A percentile compares a stretch with the other conserved stretches of the same genome.
These are phyloP conservation scores for Anthracocystis setariae DNA, from an alignment of 1,284 basidiomycete species.

Conservation along the genomic window DNA sequence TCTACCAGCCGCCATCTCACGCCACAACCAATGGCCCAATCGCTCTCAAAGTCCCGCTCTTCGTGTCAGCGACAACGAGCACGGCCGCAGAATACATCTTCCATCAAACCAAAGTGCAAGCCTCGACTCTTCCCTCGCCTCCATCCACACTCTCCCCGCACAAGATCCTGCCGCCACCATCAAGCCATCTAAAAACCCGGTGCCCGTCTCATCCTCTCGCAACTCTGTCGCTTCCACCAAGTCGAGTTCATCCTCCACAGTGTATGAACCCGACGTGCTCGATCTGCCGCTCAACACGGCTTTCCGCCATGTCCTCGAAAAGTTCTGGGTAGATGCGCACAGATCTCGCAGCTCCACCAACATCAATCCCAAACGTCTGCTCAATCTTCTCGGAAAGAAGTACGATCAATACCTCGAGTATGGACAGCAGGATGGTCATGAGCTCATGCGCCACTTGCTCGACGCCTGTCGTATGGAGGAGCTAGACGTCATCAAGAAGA, in stretches of 20 bases:
- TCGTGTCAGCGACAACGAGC: slow-evolving; percentile 47
- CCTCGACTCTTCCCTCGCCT: slow-evolving; percentile 32
- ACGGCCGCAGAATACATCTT: slow-evolving; percentile 41
- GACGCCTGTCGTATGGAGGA: slow-evolving; percentile 97
- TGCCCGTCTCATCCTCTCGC: slow-evolving; percentile 3
- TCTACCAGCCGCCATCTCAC: slow-evolving; percentile 1
- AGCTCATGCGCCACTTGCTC: slow-evolving; percentile 85
- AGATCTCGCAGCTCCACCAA: slow-evolving; percentile 29
- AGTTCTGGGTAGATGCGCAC: slow-evolving; percentile 50
- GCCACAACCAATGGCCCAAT: slow-evolving; percentile 34
- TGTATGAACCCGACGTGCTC: slow-evolving; percentile 34
- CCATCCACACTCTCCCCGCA: slow-evolving; percentile 22
- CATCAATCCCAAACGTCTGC: slow-evolving; percentile 70
- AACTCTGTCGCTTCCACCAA: not conserved
- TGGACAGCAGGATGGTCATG: slow-evolving; percentile 90
- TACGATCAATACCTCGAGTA: slow-evolving; percentile 90
- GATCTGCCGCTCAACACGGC: slow-evolving; percentile 57
- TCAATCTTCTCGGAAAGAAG: slow-evolving; percentile 79
- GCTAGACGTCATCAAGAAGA: slow-evolving; percentile 82
- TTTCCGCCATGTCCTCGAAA: slow-evolving; percentile 56
- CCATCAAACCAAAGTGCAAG: slow-evolving; percentile 21
- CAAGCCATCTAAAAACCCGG: slow-evolving; percentile 19
- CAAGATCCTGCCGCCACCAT: slow-evolving; percentile 38
- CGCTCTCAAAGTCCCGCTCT: slow-evolving; percentile 51
- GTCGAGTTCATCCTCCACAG: slow-evolving; percentile 3